Evolutionary conservation across 2,329 filamentous ascomycete species (phyloP).

Genomic region (Colletotrichum nymphaeae): DNA sequence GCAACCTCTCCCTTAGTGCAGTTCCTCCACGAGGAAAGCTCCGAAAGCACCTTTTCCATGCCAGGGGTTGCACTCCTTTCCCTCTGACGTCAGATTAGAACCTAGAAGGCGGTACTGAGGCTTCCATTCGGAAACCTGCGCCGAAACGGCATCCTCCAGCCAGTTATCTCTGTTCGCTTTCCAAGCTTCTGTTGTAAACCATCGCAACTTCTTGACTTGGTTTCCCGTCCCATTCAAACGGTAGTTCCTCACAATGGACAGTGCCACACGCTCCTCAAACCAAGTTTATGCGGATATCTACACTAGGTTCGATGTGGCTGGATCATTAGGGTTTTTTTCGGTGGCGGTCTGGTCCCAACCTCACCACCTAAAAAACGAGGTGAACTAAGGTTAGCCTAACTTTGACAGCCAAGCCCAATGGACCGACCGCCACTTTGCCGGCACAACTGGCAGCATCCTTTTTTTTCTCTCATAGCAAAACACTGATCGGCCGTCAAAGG

Average conservation of each 20-base stretch:
- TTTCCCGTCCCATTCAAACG: background rate
- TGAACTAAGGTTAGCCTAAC: background rate
- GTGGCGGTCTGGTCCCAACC: constrained; percentile 1
- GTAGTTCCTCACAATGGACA: background rate
- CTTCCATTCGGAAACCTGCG: background rate
- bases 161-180: background rate
- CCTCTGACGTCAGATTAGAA: background rate
- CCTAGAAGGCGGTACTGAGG: background rate
- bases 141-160: background rate
- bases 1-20: background rate
- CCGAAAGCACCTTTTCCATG: background rate
- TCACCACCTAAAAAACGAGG: background rate
- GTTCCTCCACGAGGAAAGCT: background rate
- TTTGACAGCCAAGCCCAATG: constrained; percentile 9
- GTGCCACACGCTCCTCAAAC: background rate
- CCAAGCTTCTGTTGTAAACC: background rate
- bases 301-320: background rate
- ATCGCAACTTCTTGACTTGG: background rate
- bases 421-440: constrained; percentile 1
- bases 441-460: background rate
- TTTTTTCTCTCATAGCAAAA: background rate
- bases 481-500: background rate
- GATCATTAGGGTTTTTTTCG: background rate
- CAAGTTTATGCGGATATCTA: background rate
- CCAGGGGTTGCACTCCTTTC: background rate